These are phyloP conservation scores for Galerina sulciceps DNA, from an alignment of 768 basidiomycete species.

Conservation along the genomic window DNA sequence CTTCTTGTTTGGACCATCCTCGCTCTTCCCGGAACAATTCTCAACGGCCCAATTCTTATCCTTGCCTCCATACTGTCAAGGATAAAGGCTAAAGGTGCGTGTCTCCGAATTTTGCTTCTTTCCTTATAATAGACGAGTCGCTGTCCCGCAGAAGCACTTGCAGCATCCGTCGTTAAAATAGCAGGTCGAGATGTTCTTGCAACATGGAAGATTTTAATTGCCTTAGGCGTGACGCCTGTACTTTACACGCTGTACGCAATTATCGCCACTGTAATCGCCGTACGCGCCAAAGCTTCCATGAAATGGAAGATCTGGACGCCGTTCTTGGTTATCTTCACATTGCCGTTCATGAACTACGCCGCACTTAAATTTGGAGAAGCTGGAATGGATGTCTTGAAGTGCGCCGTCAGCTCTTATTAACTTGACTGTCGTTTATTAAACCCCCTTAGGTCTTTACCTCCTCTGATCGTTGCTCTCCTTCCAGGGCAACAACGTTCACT, in stretches of 20 bases:
- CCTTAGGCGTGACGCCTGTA: slow-evolving; percentile 86
- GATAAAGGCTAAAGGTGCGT: slow-evolving; percentile 83
- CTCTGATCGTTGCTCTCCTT: slow-evolving; percentile 83
- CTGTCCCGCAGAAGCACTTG: slow-evolving; percentile 78
- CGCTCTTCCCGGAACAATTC: slow-evolving; percentile 87
- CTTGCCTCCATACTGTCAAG: slow-evolving; percentile 86
- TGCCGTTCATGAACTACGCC: slow-evolving; percentile 91
- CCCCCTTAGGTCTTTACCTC: slow-evolving; percentile 77
- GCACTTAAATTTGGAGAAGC: slow-evolving; percentile 98
- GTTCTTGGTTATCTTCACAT: slow-evolving; percentile 66
- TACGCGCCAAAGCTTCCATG: slow-evolving; percentile 65
- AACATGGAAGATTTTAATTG: slow-evolving; percentile 97
- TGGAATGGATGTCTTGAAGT: slow-evolving; percentile 97
- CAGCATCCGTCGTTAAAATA: slow-evolving; percentile 93
- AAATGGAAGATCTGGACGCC: slow-evolving; percentile 78
- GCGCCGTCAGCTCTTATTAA: slow-evolving; percentile 28
- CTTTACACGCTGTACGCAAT: slow-evolving; percentile 85
- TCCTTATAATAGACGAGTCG: neutral
- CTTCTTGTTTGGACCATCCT: slow-evolving; percentile 81
- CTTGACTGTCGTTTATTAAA: neutral
- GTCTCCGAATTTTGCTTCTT: neutral
- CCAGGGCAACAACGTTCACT: slow-evolving; percentile 88
- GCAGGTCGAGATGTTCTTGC: slow-evolving; percentile 96
- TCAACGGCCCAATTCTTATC: slow-evolving; percentile 94
- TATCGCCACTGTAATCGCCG: slow-evolving; percentile 73